phyloP scores from a whole-genome alignment of 179 eudicot species.

The Silene vulgaris region DNA sequence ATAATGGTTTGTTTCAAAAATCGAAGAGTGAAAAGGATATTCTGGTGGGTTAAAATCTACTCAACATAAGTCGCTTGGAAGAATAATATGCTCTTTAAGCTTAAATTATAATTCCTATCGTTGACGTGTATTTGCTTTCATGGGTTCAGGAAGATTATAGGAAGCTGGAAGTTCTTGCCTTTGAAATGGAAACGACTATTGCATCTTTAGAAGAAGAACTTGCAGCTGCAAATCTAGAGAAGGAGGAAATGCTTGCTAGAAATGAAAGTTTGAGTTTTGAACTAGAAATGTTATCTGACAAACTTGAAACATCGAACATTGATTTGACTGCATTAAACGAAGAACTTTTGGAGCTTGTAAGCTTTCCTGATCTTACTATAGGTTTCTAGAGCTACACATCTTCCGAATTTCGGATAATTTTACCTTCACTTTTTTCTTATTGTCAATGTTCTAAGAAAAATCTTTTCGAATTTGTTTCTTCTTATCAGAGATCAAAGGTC shows the following conservation, averaged over 20 bases:
- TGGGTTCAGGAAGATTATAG: conserved; percentile 63
- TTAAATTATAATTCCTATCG: conserved; percentile 4
- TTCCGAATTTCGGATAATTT: neutral
- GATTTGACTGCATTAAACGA: conserved; percentile 49
- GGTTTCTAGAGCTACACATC: conserved; percentile 3
- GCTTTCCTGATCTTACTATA: conserved; percentile 22
- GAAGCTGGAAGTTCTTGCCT: conserved; percentile 87
- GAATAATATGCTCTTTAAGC: neutral
- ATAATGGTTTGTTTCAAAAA: neutral
- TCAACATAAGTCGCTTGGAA: neutral
- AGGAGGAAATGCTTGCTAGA: conserved; percentile 44
- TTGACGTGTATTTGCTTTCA: conserved; percentile 18
- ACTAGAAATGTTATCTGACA: conserved; percentile 53
- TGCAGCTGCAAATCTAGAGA: conserved; percentile 56
- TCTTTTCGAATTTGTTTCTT: conserved; percentile 14
- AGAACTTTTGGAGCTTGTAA: conserved; percentile 57
- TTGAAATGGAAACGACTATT: conserved; percentile 92
- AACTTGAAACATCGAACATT: conserved; percentile 44
- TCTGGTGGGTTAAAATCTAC: neutral
- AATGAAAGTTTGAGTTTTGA: conserved; percentile 58
- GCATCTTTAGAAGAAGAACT: conserved; percentile 77
- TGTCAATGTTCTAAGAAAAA: neutral
- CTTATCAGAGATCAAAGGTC: conserved; percentile 46
- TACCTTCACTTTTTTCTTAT: neutral
- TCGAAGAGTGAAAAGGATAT: neutral